Evolutionary conservation across 169 alveolate genomes (phyloP), one percentile per base, ranked within the genome.

Genomic region (Eimeria nieschulzi): DNA sequence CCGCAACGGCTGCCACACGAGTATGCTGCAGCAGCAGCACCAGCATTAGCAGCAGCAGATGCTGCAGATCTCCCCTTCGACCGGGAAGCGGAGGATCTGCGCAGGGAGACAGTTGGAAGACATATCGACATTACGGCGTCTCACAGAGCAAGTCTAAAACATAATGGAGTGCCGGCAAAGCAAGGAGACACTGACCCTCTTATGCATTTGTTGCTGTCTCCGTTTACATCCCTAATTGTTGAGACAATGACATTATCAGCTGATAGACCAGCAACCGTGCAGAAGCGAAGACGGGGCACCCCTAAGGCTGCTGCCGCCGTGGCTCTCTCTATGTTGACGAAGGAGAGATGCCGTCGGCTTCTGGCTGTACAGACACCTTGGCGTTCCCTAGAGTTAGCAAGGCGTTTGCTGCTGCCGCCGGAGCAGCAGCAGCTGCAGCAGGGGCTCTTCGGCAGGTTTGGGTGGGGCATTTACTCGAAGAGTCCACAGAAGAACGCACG

Each of bases 341-440:
- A 1, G 5, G 76, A 17, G 76, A n/a, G 5, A 8, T 19, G 17
- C 68, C 68, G 68, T n/a, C 0, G 68, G 23, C 68, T 3, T 1
- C n/a, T 15, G 68, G n/a, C 51, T 21, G 46, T 66, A 9, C 76
- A n/a, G 25, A n/a, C 76, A 66, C 76, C 76, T 7, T 66, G 76
- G 76, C 76, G 39, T 8, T 15, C 15, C 39, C 23, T 66, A 19
- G 51, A n/a, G 21, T 15, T 21, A 5, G 76, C 76, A 2, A 15
- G 76, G 46, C 25, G 39, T 21, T 17, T 26, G 76, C 39, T 66
- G 76, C 76, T 66, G 76, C 76, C 76, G 12, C 76, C 76, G 12
- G 76, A 66, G 76, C 76, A 66, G 76, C 76, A 66, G 76, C 76
- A 66, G 76, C 76, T 66, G 76, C 76, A 66, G 76, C 76, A 66